A percentile compares a stretch with the other conserved stretches of the same genome.
phyloP scores from a whole-genome alignment of 352 stramenopile species.

The Globisporangium lucens region DNA sequence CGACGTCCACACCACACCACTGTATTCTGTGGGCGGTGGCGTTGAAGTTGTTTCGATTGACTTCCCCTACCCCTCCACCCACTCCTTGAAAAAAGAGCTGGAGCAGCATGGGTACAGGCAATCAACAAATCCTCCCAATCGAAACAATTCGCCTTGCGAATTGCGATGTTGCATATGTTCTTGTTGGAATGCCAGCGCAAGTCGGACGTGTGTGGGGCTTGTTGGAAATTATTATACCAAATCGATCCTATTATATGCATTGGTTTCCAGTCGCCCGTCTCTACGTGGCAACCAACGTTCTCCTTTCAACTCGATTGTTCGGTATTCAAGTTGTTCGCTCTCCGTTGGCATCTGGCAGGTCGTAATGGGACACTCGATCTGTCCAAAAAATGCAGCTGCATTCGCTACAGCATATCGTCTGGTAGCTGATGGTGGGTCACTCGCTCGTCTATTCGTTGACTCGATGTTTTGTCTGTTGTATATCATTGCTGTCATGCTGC shows the following conservation, averaged over 20 bases:
- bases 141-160: not conserved
- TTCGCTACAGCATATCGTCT: not conserved
- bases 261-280: not conserved
- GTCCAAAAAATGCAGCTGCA: not conserved
- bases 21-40: too few species aligned
- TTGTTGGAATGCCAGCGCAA: too few species aligned
- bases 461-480: not conserved
- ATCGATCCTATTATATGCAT: not conserved
- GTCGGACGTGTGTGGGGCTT: too few species aligned
- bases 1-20: too few species aligned
- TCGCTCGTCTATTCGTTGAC: not conserved
- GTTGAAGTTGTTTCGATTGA: not conserved
- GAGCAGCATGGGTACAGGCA: conserved; percentile 2
- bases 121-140: not conserved
- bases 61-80: not conserved
- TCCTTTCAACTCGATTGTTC: not conserved
- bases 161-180: too few species aligned
- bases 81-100: conserved; percentile 3
- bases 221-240: too few species aligned
- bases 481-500: not conserved
- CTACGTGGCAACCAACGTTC: not conserved
- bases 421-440: not conserved
- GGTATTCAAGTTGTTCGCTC: not conserved
- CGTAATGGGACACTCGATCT: not conserved
- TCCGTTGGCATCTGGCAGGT: not conserved